phyloP scores from a whole-genome alignment of 2,329 filamentous ascomycete genomes.

The Nigrospora osmanthi region DNA sequence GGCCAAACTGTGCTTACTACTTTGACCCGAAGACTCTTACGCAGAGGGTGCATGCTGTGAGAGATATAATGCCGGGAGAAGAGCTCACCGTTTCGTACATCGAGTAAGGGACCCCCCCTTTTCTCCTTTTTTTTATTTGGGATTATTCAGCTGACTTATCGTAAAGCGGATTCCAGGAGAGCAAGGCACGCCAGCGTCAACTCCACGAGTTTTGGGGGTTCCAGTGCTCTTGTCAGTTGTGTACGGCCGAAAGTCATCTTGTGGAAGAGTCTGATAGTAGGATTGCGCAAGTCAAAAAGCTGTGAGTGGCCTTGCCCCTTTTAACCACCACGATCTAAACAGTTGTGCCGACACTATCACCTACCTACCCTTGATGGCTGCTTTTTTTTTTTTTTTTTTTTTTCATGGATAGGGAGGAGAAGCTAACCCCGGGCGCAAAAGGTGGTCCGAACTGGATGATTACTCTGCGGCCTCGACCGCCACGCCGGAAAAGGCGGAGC shows the following conservation, averaged over 20 bases:
- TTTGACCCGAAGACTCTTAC: conserved; percentile 25
- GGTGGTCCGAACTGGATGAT: conserved; percentile 23
- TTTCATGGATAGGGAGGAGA: no score
- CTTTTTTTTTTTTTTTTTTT: no score
- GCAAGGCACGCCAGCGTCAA: conserved; percentile 16
- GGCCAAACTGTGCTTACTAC: conserved; percentile 30
- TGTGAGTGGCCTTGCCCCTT: conserved; percentile 3
- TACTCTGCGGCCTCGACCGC: conserved; percentile 18
- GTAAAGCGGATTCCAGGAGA: conserved; percentile 22
- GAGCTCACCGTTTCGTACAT: conserved; percentile 33
- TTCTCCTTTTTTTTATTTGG: not conserved
- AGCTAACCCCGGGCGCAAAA: no score
- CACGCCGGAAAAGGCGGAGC: conserved; percentile 25
- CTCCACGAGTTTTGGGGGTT: conserved; percentile 29
- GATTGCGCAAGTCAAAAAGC: conserved; percentile 19
- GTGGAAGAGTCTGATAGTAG: conserved; percentile 24
- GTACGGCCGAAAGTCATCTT: conserved; percentile 17
- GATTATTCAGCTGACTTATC: conserved; percentile 7
- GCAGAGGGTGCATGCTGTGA: conserved; percentile 26
- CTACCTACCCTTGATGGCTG: no score
- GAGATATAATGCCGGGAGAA: conserved; percentile 28
- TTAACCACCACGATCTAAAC: no score
- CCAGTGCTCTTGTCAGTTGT: conserved; percentile 26
- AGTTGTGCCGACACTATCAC: no score
- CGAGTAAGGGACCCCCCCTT: conserved; percentile 13